Evolutionary conservation across 2,329 filamentous ascomycete genomes (phyloP), one percentile per base, ranked within the genome.

Genomic region (Cladosporium sp.): DNA sequence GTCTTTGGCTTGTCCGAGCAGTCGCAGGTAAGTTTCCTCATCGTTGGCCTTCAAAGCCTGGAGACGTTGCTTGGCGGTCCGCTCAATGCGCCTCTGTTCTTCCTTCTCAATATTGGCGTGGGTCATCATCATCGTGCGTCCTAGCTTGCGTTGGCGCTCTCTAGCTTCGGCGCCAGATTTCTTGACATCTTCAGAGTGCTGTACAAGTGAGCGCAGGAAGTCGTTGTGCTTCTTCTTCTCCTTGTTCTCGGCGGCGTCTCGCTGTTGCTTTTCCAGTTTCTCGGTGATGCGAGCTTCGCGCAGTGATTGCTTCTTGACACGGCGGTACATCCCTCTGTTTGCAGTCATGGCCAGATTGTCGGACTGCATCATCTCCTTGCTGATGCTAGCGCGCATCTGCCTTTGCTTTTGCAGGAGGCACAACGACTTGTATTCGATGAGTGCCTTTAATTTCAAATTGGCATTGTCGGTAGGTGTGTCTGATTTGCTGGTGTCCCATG

Each of bases 1-100:
- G 80, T 99, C 94, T 81, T 99, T 99, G 70, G 94, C 94, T 76
- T 99, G 93, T 71, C 96, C 94, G 69, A 99, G 88, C 71, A 99
- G 83, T 76, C 97, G 97, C 76, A 99, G 85, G 74, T 99, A 99
- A 0, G 94, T 96, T 78, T 97, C 94, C 79, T 99, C 94, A 74
- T 99, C 94, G 86, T 99, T 96, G 69, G 94, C 93, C 79, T 97
- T 97, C 73, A 99, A 83, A 62, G 94, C 94, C 76, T 97, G 93
- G 65, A 99, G 87, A 97, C 94, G 94, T 76, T 99, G 94, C 82
- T 99, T 99, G 64, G 94, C 94, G 9, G 93, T 99, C 64, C 94
- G 85, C 79, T 99, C 94, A 65, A 99, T 89, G 63, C 94, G 90
- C 80, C 96, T 97, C 82, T 97, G 93, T 78, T 99, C 94, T 80